Evolutionary conservation across 768 basidiomycete genomes (phyloP).

Genomic region (Galerina marginata): DNA sequence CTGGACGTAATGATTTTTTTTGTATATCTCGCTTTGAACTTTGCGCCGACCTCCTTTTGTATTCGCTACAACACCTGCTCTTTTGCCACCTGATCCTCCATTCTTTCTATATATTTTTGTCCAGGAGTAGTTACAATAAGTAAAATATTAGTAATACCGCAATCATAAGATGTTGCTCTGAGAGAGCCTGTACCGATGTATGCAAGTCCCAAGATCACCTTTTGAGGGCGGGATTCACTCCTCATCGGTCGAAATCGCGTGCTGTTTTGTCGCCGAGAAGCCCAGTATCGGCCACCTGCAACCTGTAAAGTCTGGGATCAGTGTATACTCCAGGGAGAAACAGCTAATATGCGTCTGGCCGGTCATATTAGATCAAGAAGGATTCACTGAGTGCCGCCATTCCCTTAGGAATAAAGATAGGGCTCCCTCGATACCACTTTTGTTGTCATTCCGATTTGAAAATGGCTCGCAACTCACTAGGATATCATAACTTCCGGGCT

Average conservation of each 20-base stretch:
- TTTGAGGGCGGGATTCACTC: too few relatives aligned
- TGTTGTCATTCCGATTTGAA: constrained; percentile 64
- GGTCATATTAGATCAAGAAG: constrained; percentile 96
- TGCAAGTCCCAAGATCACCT: too few relatives aligned
- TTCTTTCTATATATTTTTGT: background rate
- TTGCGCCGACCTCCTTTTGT: background rate
- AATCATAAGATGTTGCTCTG: background rate
- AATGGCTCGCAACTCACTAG: constrained; percentile 30
- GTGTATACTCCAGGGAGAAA: background rate
- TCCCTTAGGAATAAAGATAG: constrained; percentile 32
- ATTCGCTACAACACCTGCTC: background rate
- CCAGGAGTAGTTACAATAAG: constrained; percentile 12
- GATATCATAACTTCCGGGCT: background rate
- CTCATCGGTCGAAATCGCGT: too few relatives aligned
- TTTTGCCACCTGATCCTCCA: background rate
- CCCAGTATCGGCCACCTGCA: background rate
- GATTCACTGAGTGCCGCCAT: constrained; percentile 60
- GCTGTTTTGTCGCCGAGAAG: too few relatives aligned
- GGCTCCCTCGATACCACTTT: constrained; percentile 79
- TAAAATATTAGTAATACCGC: constrained; percentile 3
- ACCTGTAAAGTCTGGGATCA: background rate
- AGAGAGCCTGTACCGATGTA: background rate
- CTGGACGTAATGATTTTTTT: background rate
- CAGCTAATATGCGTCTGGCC: constrained; percentile 4
- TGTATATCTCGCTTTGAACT: constrained; percentile 1